These are phyloP conservation scores for Podospora pseudoanserina DNA, from an alignment of 495 filamentous ascomycete species.

Conservation along the genomic window DNA sequence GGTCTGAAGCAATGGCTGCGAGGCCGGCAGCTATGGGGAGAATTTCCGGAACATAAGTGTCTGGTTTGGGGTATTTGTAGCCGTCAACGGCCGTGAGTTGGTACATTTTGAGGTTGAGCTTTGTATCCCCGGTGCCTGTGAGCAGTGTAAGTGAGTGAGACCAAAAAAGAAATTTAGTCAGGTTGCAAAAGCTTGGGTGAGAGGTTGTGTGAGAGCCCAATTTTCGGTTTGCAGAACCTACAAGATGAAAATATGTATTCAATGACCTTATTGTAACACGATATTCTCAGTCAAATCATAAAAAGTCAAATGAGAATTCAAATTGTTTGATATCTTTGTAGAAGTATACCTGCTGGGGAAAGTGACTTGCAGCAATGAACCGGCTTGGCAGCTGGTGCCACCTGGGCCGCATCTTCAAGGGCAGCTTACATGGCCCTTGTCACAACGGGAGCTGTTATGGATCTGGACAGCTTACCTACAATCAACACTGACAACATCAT, in stretches of 20 bases:
- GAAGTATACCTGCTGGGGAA: background rate
- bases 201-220: background rate
- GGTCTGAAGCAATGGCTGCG: constrained; percentile 50
- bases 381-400: background rate
- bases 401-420: background rate
- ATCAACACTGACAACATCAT: constrained; percentile 1
- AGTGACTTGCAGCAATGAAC: background rate
- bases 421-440: background rate
- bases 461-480: constrained; percentile 8
- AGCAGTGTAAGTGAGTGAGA: background rate
- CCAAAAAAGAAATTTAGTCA: background rate
- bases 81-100: constrained; percentile 38
- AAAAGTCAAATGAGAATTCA: too few species aligned
- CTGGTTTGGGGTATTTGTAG: constrained; percentile 41
- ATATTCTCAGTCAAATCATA: background rate
- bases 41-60: constrained; percentile 52
- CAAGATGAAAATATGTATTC: background rate
- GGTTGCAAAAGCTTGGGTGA: background rate
- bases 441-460: background rate
- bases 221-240: background rate
- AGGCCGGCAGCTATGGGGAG: constrained; percentile 43
- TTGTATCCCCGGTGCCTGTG: background rate
- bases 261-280: too few species aligned
- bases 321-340: background rate
- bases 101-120: constrained; percentile 39